Conservation (phyloP, 2,329 filamentous ascomycete species). For the Torrubiellomyces zombiae region DNA sequence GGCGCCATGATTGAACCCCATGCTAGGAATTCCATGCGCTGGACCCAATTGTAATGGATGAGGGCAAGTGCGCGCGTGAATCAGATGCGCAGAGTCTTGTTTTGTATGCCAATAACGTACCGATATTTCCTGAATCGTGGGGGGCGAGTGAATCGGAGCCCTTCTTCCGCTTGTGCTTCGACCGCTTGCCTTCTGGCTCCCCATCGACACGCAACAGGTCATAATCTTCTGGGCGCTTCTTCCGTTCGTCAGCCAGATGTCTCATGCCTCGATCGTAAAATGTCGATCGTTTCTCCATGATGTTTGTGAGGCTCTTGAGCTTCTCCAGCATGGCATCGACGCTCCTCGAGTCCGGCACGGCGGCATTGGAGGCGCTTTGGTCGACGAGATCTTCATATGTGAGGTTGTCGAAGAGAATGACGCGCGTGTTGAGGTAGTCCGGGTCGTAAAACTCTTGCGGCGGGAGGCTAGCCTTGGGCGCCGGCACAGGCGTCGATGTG, state of each 20-base stretch:
- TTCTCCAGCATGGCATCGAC: constrained; percentile 47
- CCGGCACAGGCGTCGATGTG: constrained; percentile 51
- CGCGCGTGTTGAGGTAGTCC: constrained; percentile 49
- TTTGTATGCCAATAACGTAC: constrained; percentile 12
- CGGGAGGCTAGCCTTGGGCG: constrained; percentile 32
- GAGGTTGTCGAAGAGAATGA: constrained; percentile 40
- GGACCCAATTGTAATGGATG: too few relatives aligned
- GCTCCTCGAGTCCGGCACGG: constrained; percentile 45
- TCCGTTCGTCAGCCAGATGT: constrained; percentile 47
- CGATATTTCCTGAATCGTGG: constrained; percentile 27
- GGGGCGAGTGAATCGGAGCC: constrained; percentile 42
- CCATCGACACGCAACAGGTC: constrained; percentile 29
- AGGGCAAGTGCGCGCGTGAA: too few relatives aligned
- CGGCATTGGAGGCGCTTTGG: constrained; percentile 35
- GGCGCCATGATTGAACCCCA: too few relatives aligned
- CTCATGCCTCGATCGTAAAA: constrained; percentile 61
- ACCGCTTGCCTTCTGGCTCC: constrained; percentile 36
- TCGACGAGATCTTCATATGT: constrained; percentile 57
- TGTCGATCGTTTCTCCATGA: constrained; percentile 49
- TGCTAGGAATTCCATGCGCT: too few relatives aligned
- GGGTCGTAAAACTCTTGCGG: constrained; percentile 39
- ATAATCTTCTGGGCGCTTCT: constrained; percentile 40
- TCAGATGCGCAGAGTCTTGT: too few relatives aligned
- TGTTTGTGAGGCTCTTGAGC: constrained; percentile 46
- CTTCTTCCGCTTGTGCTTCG: constrained; percentile 67